Conservation (phyloP, 164 flowering plant species). For the Nymphaea colorata region DNA sequence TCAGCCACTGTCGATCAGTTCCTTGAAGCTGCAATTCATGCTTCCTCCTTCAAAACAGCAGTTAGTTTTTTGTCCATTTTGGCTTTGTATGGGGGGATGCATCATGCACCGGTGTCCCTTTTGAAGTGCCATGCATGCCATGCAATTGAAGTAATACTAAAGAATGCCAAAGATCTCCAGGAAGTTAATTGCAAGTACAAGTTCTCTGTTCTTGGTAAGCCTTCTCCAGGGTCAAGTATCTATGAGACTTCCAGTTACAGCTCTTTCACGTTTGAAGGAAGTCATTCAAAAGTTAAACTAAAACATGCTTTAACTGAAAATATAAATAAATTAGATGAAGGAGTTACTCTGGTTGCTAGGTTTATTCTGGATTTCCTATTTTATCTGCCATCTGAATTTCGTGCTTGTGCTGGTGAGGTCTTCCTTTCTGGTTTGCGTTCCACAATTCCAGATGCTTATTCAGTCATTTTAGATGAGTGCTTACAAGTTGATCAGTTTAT, state of each 20-base stretch:
- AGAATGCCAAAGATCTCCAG: slow-evolving; percentile 25
- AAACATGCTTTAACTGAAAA: slow-evolving; percentile 6
- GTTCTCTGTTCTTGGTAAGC: slow-evolving; percentile 9
- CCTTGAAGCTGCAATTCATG: slow-evolving; percentile 53
- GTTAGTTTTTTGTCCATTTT: slow-evolving; percentile 55
- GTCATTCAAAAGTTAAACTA: neutral
- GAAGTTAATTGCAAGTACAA: slow-evolving; percentile 10
- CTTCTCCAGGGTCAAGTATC: neutral
- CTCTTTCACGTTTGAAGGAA: neutral
- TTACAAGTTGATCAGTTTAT: slow-evolving; percentile 34
- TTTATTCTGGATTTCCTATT: slow-evolving; percentile 69
- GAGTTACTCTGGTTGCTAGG: slow-evolving; percentile 26
- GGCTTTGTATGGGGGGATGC: slow-evolving; percentile 53
- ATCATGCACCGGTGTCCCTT: slow-evolving; percentile 52
- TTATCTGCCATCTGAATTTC: slow-evolving; percentile 70
- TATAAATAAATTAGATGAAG: slow-evolving; percentile 8
- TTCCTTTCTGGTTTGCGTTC: slow-evolving; percentile 54
- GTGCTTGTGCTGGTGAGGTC: slow-evolving; percentile 59
- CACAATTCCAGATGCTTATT: slow-evolving; percentile 45
- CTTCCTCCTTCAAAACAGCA: slow-evolving; percentile 65
- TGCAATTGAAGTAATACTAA: slow-evolving; percentile 60
- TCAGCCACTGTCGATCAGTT: slow-evolving; percentile 58
- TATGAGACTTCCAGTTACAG: neutral
- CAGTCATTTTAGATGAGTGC: slow-evolving; percentile 52
- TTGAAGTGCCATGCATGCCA: slow-evolving; percentile 49